Percentiles rank a stretch among this genome's conserved stretches.
Conservation (phyloP, 345 rosid species). For the Arabidopsis thaliana region DNA sequence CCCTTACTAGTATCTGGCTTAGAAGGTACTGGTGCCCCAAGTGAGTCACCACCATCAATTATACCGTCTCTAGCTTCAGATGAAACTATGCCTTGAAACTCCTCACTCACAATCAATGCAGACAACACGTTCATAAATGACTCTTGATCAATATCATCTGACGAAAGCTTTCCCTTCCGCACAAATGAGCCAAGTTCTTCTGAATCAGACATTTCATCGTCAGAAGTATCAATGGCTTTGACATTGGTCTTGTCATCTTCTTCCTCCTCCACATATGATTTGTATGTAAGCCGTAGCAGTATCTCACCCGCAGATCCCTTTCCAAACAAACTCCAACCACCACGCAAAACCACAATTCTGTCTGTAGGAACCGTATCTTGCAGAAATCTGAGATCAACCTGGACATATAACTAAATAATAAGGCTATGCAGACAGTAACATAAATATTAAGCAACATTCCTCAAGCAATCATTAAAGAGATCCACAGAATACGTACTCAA, state of each 20-base stretch:
- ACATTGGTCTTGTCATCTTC: conserved; percentile 62
- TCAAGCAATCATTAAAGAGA: neutral
- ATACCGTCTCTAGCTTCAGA: conserved; percentile 64
- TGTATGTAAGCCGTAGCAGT: conserved; percentile 82
- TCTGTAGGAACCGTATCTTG: conserved; percentile 91
- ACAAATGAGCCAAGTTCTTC: conserved; percentile 53
- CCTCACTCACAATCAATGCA: conserved; percentile 82
- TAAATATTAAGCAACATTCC: neutral
- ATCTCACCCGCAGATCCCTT: conserved; percentile 76
- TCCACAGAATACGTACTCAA: neutral
- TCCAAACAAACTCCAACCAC: conserved; percentile 72
- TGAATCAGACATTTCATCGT: conserved; percentile 66
- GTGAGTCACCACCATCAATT: conserved; percentile 47
- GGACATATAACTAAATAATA: conserved; percentile 41
- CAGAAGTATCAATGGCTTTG: conserved; percentile 55
- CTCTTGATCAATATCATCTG: conserved; percentile 59
- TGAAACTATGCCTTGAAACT: conserved; percentile 88
- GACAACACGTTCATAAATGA: conserved; percentile 85
- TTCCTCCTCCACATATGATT: conserved; percentile 91
- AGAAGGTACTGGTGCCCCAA: conserved; percentile 38
- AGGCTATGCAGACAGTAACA: conserved; percentile 12
- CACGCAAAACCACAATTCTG: conserved; percentile 63
- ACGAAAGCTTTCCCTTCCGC: conserved; percentile 36
- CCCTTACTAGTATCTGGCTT: conserved; percentile 25
- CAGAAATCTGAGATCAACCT: conserved; percentile 80